These are phyloP conservation scores for Ogataea trehaloabstinens DNA, from an alignment of 805 yeast species.

Conservation along the genomic window DNA sequence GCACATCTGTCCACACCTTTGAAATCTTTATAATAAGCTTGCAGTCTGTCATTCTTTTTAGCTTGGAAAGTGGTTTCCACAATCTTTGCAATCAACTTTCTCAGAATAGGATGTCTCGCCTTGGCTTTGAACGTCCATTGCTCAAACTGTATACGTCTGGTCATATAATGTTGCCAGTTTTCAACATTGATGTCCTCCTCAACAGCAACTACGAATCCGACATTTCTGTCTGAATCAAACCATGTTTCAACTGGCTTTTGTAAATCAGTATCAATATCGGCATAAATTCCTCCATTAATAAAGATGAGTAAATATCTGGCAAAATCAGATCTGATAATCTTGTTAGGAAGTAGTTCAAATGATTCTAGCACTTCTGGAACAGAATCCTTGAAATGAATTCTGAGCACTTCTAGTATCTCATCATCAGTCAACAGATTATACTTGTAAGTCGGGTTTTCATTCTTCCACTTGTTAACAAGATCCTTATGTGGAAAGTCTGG, in stretches of 20 bases:
- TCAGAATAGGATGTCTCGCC: slow-evolving; percentile 58
- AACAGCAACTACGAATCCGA: slow-evolving; percentile 55
- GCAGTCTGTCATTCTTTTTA: slow-evolving; percentile 32
- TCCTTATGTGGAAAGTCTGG: slow-evolving; percentile 35
- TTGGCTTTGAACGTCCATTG: slow-evolving; percentile 62
- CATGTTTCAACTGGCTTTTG: slow-evolving; percentile 57
- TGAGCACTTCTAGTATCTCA: slow-evolving; percentile 29
- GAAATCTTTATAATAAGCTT: slow-evolving; percentile 36
- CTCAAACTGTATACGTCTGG: slow-evolving; percentile 57
- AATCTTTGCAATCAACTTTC: slow-evolving; percentile 52
- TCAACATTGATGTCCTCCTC: slow-evolving; percentile 53
- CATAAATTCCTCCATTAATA: slow-evolving; percentile 58
- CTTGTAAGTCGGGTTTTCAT: slow-evolving; percentile 33
- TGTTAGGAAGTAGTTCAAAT: slow-evolving; percentile 53
- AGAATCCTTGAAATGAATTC: slow-evolving; percentile 29
- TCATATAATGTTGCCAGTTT: slow-evolving; percentile 51
- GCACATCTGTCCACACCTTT: slow-evolving; percentile 36
- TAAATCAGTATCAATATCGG: slow-evolving; percentile 59
- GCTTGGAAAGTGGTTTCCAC: slow-evolving; percentile 48
- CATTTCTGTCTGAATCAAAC: slow-evolving; percentile 52
- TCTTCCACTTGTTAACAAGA: slow-evolving; percentile 32
- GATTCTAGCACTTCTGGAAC: slow-evolving; percentile 56
- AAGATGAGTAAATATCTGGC: slow-evolving; percentile 53
- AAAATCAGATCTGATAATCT: slow-evolving; percentile 51
- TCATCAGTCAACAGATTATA: slow-evolving; percentile 32